phyloP scores from a whole-genome alignment of 1,139 yeast species.

The Protomyces arabidopsidicola region DNA sequence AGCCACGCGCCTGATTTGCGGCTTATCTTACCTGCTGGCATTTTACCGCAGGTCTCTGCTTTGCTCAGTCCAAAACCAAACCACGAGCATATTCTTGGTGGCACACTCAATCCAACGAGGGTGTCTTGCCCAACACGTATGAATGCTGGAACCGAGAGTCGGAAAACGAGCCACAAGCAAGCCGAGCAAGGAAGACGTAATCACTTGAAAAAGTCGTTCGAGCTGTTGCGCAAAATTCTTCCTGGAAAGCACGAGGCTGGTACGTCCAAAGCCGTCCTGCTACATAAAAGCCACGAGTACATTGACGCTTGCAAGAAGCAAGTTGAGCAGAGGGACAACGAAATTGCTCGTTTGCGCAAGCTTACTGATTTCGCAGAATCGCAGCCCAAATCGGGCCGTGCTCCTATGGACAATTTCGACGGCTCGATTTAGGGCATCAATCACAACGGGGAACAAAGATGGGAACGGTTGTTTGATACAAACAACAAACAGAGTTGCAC shows the following conservation, averaged over 20 bases:
- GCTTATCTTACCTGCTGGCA: constrained; percentile 32
- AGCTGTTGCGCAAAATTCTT: constrained; percentile 10
- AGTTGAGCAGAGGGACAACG: neutral
- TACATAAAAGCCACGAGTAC: constrained; percentile 19
- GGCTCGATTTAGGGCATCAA: too few relatives aligned
- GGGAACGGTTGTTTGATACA: too few relatives aligned
- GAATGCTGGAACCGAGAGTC: constrained; percentile 42
- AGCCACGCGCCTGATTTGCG: constrained; percentile 34
- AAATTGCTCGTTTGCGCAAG: constrained; percentile 8
- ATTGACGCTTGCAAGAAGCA: neutral
- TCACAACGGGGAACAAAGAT: too few relatives aligned
- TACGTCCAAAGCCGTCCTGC: constrained; percentile 14
- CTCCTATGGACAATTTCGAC: too few relatives aligned
- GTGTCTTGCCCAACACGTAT: constrained; percentile 43
- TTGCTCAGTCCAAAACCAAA: constrained; percentile 44
- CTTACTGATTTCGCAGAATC: too few relatives aligned
- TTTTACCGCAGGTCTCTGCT: constrained; percentile 37
- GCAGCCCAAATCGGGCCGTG: too few relatives aligned
- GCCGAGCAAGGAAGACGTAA: constrained; percentile 96
- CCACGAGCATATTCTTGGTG: constrained; percentile 46
- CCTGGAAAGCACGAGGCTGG: constrained; percentile 15
- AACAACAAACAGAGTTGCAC: too few relatives aligned
- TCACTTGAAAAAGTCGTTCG: constrained; percentile 57
- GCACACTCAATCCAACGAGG: constrained; percentile 44
- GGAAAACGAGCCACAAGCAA: constrained; percentile 71